Evolutionary conservation across 1,284 basidiomycete genomes (phyloP).

Genomic region (Ustilago bromivora): DNA sequence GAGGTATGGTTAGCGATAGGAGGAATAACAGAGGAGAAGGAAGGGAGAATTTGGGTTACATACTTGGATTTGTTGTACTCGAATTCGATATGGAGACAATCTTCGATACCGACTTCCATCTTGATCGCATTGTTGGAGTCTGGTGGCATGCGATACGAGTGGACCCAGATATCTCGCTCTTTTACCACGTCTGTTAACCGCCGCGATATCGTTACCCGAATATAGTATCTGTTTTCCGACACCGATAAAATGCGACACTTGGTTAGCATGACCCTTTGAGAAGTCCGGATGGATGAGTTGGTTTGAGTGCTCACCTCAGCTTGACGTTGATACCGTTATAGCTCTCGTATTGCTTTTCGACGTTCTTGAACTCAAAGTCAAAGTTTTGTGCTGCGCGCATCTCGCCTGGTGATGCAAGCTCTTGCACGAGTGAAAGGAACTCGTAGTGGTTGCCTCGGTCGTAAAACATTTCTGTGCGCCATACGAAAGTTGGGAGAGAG

Average conservation of each 20-base stretch:
- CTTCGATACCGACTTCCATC: slow-evolving; percentile 99
- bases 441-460: slow-evolving; percentile 98
- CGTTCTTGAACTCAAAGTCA: slow-evolving; percentile 97
- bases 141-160: slow-evolving; percentile 97
- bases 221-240: slow-evolving; percentile 75
- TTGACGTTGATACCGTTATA: slow-evolving; percentile 99
- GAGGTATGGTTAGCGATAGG: not conserved
- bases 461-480: slow-evolving; percentile 85
- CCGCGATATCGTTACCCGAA: slow-evolving; percentile 90
- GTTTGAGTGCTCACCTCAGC: slow-evolving; percentile 72
- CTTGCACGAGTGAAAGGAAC: slow-evolving; percentile 93
- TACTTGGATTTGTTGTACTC: slow-evolving; percentile 98
- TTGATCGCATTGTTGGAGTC: slow-evolving; percentile 98
- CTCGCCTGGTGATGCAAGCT: slow-evolving; percentile 92
- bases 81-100: slow-evolving; percentile 98
- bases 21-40: not conserved
- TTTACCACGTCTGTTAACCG: slow-evolving; percentile 92
- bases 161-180: slow-evolving; percentile 96
- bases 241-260: not conserved
- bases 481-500: not conserved
- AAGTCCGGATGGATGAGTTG: not conserved
- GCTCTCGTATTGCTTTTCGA: slow-evolving; percentile 98
- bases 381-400: slow-evolving; percentile 93
- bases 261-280: not conserved
- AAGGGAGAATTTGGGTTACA: slow-evolving; percentile 6